A percentile compares a stretch with the other conserved stretches of the same genome.
Conservation (phyloP, 208 protist species). For the Angomonas ambiguus region DNA sequence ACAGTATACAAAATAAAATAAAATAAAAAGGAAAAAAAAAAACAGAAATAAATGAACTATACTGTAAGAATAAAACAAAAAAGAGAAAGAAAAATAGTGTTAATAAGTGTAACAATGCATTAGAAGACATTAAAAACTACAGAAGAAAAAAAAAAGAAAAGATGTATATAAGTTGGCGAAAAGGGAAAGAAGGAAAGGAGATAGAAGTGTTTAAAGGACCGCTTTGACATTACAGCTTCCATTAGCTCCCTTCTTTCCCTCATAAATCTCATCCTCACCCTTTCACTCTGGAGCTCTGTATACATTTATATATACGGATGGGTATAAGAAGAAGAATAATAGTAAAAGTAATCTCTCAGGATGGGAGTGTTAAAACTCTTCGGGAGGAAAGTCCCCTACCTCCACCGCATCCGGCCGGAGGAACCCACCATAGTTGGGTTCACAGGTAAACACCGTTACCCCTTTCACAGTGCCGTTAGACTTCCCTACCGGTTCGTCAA, state of each 20-base stretch:
- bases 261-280: no score
- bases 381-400: conserved; percentile 87
- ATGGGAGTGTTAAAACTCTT: conserved; percentile 47
- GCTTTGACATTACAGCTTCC: no score
- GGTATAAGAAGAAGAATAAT: not conserved
- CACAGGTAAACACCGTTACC: conserved; percentile 82
- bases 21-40: conserved; percentile 9
- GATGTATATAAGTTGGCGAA: not conserved
- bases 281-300: no score
- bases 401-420: conserved; percentile 84
- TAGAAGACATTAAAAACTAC: no score
- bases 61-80: not conserved
- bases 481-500: conserved; percentile 94
- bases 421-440: conserved; percentile 77
- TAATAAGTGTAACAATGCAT: no score
- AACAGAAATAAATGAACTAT: not conserved
- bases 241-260: no score
- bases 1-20: conserved; percentile 13
- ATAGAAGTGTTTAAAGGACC: not conserved
- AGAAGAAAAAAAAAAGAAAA: conserved; percentile 3
- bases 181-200: not conserved
- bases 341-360: not conserved
- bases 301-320: conserved; percentile 12
- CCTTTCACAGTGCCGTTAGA: conserved; percentile 92
- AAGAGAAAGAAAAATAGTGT: not conserved